Percentiles rank a stretch among this genome's conserved stretches.
Conservation (phyloP, 1,284 basidiomycete genomes). For the Phylloporus gajari region DNA sequence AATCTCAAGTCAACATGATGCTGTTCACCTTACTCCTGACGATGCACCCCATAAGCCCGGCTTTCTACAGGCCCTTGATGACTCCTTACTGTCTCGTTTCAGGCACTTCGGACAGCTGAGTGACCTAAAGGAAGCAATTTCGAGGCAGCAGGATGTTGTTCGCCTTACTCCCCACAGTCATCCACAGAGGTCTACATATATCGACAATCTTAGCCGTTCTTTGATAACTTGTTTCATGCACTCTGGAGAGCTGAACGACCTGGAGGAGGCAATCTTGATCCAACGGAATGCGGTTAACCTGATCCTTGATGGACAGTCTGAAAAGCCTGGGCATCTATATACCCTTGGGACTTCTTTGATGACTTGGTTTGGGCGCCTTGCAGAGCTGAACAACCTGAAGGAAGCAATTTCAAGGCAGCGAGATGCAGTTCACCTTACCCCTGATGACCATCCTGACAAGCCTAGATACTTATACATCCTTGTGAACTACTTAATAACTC, state of each 20-base stretch:
- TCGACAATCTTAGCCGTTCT: neutral
- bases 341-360: neutral
- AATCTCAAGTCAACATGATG: neutral
- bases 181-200: neutral
- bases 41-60: slow-evolving; percentile 3
- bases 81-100: slow-evolving; percentile 1
- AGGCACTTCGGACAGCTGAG: slow-evolving; percentile 1
- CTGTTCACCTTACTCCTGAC: neutral
- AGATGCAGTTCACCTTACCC: neutral
- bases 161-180: slow-evolving; percentile 2
- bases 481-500: neutral
- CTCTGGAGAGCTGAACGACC: slow-evolving; percentile 11
- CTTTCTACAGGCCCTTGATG: slow-evolving; percentile 4
- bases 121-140: slow-evolving; percentile 10
- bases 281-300: neutral
- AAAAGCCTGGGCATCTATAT: neutral
- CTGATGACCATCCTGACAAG: neutral
- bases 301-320: neutral
- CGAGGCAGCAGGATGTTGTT: neutral
- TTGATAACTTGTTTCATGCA: neutral
- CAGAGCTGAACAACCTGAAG: neutral
- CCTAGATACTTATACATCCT: neutral
- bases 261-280: slow-evolving; percentile 17
- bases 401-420: neutral
- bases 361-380: neutral